Base-by-base conservation (phyloP, 148 eudicot species). In the Amaranthus hypochondriacus region DNA sequence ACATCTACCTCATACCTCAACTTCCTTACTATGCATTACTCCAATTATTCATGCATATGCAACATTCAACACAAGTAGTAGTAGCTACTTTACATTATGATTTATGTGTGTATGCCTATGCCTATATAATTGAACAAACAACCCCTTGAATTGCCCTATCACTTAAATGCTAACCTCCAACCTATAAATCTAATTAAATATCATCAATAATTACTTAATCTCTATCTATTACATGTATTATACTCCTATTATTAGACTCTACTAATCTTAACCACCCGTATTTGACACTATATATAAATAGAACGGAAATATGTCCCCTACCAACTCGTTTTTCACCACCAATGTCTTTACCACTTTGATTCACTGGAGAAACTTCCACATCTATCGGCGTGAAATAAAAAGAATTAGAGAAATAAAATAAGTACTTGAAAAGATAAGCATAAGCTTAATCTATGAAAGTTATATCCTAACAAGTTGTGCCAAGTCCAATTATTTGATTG, bases 21-120 rank as follows among this genome's bases (percentile, higher is more conserved):
- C 65, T 56, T 18, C 51, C 62, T 48, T 48, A 50, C 80, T n/a
- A 12, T 4, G 28, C 5, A 28, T 28, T 28, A 28, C 39, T 28
- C 39, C 39, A 28, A 28, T 28, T 53, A 62, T 70, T 67, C 74
- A 79, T 79, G 77, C 48, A 74, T 62, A 55, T 62, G 75, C 62
- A 68, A 69, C 73, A 73, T 61, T 56, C 66, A 72, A 72, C 76
- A 66, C 44, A 58, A 52, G 39, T 28, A 28, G 43, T 65, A 52
- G 39, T 28, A 28, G 39, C 39, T 28, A 28, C 39, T 28, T 28
- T 67, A 51, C 71, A 77, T 63, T 58, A 77, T 43, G 48, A 6
- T 43, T 42, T 48, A 21, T 28, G 39, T 28, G 39, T 28, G 39
- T 28, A 28, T 70, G 62, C 56, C 18, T 47, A n/a, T 48, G 62